Percentiles rank a stretch among this genome's conserved stretches.
phyloP scores from a whole-genome alignment of 2,329 filamentous ascomycete species.

The Xylariales sp. region DNA sequence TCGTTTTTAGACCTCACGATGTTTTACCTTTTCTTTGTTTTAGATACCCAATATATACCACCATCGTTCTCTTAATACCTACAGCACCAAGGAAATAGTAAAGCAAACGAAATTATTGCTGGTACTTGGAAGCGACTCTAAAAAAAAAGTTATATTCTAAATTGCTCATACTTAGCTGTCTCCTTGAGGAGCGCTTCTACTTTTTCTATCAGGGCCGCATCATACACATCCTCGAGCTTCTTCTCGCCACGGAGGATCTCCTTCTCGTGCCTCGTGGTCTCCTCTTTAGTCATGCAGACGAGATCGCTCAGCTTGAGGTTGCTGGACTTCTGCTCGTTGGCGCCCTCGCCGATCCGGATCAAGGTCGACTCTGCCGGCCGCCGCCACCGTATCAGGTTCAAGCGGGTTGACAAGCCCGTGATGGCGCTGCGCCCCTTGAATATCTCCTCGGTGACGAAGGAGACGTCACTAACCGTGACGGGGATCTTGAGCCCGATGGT shows the following conservation, averaged over 20 bases:
- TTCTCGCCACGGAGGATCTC: constrained; percentile 69
- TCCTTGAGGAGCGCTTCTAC: constrained; percentile 67
- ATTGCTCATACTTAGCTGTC: constrained; percentile 56
- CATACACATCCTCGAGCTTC: constrained; percentile 69
- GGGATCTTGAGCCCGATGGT: constrained; percentile 73
- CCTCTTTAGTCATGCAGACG: constrained; percentile 30
- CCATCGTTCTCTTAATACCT: too few species aligned
- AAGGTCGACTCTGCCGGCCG: constrained; percentile 57
- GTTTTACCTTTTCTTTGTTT: too few species aligned
- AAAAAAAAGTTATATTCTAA: too few species aligned
- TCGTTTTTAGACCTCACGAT: too few species aligned
- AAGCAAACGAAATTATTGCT: too few species aligned
- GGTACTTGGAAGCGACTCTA: too few species aligned
- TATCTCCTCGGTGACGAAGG: constrained; percentile 86
- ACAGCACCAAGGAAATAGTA: too few species aligned
- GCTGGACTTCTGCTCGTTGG: constrained; percentile 75
- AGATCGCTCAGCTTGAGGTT: constrained; percentile 40
- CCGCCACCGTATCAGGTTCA: constrained; percentile 78
- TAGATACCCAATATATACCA: too few species aligned
- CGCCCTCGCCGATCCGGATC: constrained; percentile 56
- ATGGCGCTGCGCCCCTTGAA: constrained; percentile 79
- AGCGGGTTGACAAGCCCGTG: constrained; percentile 73
- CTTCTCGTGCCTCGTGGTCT: constrained; percentile 64
- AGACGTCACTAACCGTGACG: constrained; percentile 73
- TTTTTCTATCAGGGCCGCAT: constrained; percentile 57